Conservation (phyloP, 2,329 filamentous ascomycete genomes). For the Amylocarpus encephaloides region DNA sequence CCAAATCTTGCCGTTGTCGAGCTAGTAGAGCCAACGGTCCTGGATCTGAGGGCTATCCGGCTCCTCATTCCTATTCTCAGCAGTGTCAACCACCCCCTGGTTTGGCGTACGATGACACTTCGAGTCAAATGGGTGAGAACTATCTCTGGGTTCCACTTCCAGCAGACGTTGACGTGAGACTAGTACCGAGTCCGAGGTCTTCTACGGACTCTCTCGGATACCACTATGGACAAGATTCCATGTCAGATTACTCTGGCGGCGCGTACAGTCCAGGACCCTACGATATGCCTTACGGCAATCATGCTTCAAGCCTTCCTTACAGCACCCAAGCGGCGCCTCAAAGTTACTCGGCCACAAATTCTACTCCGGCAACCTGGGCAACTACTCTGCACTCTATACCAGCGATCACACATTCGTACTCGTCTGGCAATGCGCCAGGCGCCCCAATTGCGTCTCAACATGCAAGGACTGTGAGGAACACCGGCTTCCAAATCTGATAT, state of each 20-base stretch:
- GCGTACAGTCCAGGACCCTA: neutral
- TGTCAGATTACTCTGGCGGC: no score
- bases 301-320: neutral
- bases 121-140: neutral
- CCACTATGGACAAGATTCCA: no score
- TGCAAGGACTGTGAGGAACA: neutral
- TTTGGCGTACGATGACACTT: neutral
- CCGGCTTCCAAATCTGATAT: neutral
- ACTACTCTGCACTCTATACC: neutral
- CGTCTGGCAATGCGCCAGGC: neutral
- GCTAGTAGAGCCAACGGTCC: neutral
- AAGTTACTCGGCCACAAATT: neutral
- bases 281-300: neutral
- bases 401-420: neutral
- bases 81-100: neutral
- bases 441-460: neutral
- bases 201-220: no score
- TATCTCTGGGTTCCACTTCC: neutral
- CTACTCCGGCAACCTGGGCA: neutral
- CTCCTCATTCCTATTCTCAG: neutral
- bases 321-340: neutral
- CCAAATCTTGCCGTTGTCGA: slow-evolving; percentile 4
- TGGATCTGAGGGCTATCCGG: neutral
- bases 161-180: neutral
- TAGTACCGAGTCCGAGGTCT: neutral